Percentiles rank a stretch among this genome's conserved stretches.
phyloP scores from a whole-genome alignment of 192 early-diverging fungal species.

The Coemansia sp. region DNA sequence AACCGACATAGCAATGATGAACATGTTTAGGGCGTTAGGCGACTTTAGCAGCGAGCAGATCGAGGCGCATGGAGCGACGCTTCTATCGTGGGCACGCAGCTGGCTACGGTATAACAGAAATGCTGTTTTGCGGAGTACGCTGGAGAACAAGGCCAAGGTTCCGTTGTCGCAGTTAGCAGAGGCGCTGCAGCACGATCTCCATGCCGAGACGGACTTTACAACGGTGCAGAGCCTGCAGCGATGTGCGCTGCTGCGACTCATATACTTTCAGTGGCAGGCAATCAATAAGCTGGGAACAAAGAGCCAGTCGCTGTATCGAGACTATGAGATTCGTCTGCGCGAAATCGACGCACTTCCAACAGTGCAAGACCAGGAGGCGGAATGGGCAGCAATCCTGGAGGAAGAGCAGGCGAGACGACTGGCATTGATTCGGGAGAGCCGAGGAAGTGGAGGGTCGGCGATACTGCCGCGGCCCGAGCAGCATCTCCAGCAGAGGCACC shows the following conservation, averaged over 20 bases:
- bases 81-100: constrained; percentile 56
- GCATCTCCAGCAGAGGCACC: not conserved
- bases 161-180: constrained; percentile 40
- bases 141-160: constrained; percentile 40
- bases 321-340: constrained; percentile 45
- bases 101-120: constrained; percentile 56
- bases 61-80: constrained; percentile 25
- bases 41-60: constrained; percentile 49
- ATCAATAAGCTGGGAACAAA: constrained; percentile 47
- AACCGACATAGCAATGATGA: constrained; percentile 50
- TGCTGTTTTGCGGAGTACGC: constrained; percentile 42
- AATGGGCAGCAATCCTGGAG: constrained; percentile 27
- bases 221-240: constrained; percentile 25
- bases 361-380: constrained; percentile 38
- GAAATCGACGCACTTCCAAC: constrained; percentile 43
- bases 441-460: constrained; percentile 16
- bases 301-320: constrained; percentile 51
- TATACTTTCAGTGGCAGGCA: constrained; percentile 48
- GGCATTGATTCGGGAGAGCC: constrained; percentile 38
- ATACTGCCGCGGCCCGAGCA: constrained; percentile 25
- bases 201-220: constrained; percentile 35
- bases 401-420: constrained; percentile 38
- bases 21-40: constrained; percentile 34
- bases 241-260: constrained; percentile 44
- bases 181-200: constrained; percentile 50